A percentile compares a stretch with the other conserved stretches of the same genome.
phyloP scores from a whole-genome alignment of 352 stramenopile species.

The Globisporangium echinulatum region DNA sequence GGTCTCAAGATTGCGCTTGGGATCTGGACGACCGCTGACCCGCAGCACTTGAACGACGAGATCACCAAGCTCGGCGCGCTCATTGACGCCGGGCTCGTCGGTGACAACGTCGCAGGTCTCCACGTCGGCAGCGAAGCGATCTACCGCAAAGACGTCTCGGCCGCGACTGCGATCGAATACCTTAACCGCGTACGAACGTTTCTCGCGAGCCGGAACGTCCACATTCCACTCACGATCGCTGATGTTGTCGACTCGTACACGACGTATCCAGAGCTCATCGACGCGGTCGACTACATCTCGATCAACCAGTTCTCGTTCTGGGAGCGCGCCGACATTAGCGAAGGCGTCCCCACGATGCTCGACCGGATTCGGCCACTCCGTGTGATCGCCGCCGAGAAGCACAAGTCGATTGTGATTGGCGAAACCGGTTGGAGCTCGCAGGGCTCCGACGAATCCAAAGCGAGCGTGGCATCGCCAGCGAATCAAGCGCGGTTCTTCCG shows the following conservation, averaged over 20 bases:
- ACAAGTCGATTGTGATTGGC: conserved; percentile 60
- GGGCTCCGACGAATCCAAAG: conserved; percentile 18
- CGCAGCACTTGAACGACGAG: conserved; percentile 38
- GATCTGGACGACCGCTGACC: conserved; percentile 45
- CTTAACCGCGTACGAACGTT: conserved; percentile 54
- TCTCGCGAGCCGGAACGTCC: conserved; percentile 27
- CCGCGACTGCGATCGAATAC: conserved; percentile 43
- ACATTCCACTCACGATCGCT: conserved; percentile 57
- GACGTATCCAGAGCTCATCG: conserved; percentile 42
- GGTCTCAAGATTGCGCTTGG: conserved; percentile 52
- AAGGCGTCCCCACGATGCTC: conserved; percentile 39
- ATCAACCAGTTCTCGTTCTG: conserved; percentile 83
- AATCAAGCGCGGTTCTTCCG: conserved; percentile 65
- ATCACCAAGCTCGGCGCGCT: conserved; percentile 33
- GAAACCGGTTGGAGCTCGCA: conserved; percentile 62
- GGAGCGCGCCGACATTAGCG: conserved; percentile 40
- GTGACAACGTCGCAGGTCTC: conserved; percentile 42
- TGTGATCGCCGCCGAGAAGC: conserved; percentile 28
- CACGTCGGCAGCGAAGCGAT: conserved; percentile 64
- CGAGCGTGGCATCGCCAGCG: conserved; percentile 31
- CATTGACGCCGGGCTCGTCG: conserved; percentile 32
- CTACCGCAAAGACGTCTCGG: conserved; percentile 54
- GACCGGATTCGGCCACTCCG: conserved; percentile 50
- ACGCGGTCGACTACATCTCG: conserved; percentile 59
- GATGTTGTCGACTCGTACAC: conserved; percentile 72